Percentiles rank a stretch among this genome's conserved stretches.
Conservation (phyloP, 2,329 filamentous ascomycete species). For the Hypoxylon sp. region DNA sequence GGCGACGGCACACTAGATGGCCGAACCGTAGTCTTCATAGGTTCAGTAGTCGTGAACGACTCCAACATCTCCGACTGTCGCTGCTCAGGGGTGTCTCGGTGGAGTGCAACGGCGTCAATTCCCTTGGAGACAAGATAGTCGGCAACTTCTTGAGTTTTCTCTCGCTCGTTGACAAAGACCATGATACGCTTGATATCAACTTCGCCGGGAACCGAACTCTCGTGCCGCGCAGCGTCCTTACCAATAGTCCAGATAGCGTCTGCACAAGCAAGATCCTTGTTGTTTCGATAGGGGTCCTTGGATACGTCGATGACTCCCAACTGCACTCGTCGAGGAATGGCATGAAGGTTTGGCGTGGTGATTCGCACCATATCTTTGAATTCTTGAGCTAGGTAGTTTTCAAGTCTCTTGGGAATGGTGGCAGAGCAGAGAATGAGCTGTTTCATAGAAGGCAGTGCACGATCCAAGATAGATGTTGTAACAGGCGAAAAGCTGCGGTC, state of each 20-base stretch:
- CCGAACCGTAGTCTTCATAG: conserved; percentile 52
- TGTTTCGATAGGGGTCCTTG: conserved; percentile 92
- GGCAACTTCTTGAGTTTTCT: conserved; percentile 86
- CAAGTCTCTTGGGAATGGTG: conserved; percentile 91
- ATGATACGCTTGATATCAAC: conserved; percentile 86
- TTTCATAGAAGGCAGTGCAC: conserved; percentile 82
- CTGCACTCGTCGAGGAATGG: conserved; percentile 94
- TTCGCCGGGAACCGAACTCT: conserved; percentile 68
- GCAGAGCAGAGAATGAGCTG: conserved; percentile 95
- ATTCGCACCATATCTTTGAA: conserved; percentile 89
- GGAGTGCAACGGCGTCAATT: conserved; percentile 88
- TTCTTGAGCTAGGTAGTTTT: conserved; percentile 83
- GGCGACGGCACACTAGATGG: conserved; percentile 48
- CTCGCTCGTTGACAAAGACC: conserved; percentile 97
- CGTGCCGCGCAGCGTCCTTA: conserved; percentile 75
- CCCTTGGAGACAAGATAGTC: conserved; percentile 86
- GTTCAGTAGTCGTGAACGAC: conserved; percentile 74
- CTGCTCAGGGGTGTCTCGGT: conserved; percentile 84
- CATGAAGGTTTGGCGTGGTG: conserved; percentile 95
- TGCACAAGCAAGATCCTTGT: conserved; percentile 92
- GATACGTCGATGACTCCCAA: conserved; percentile 93
- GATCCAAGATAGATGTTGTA: conserved; percentile 86
- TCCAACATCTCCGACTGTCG: conserved; percentile 83
- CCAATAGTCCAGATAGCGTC: conserved; percentile 96
- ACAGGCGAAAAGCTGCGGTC: conserved; percentile 92